These are phyloP conservation scores for Phaeotremella skinneri DNA, from an alignment of 768 basidiomycete genomes.

Conservation along the genomic window DNA sequence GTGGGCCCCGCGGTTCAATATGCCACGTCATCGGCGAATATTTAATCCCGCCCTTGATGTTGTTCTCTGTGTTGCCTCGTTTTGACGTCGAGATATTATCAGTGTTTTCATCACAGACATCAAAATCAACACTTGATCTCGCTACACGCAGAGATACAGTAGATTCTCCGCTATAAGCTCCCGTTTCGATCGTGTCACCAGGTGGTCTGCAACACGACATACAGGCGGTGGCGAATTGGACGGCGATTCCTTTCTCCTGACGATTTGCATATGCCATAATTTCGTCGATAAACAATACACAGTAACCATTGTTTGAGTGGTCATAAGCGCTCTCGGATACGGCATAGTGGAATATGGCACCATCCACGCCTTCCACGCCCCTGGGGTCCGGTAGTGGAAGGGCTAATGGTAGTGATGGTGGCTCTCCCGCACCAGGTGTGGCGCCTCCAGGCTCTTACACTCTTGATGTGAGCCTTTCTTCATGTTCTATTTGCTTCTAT, in stretches of 20 bases:
- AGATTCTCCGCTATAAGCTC: neutral
- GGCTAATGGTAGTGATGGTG: slow-evolving; percentile 31
- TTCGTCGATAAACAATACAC: too few relatives aligned
- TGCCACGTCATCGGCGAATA: too few relatives aligned
- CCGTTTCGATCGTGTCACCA: neutral
- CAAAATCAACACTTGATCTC: neutral
- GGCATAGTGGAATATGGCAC: slow-evolving; percentile 32
- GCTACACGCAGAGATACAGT: neutral
- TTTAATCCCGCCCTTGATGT: too few relatives aligned
- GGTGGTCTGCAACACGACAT: neutral
- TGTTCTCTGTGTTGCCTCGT: too few relatives aligned
- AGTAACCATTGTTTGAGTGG: too few relatives aligned
- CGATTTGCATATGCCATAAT: too few relatives aligned
- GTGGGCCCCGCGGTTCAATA: too few relatives aligned
- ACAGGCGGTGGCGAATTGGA: neutral
- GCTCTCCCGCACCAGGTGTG: slow-evolving; percentile 39
- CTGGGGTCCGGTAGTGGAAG: slow-evolving; percentile 16
- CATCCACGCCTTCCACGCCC: slow-evolving; percentile 42
- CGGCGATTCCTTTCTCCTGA: too few relatives aligned
- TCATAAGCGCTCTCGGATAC: too few relatives aligned
- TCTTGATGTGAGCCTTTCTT: slow-evolving; percentile 37
- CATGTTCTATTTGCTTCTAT: neutral
- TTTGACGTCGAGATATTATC: too few relatives aligned
- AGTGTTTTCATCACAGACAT: too few relatives aligned
- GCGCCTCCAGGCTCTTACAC: slow-evolving; percentile 45